A percentile compares a stretch with the other conserved stretches of the same genome.
Conservation (phyloP, 2,329 filamentous ascomycete genomes). For the Sporothrix humicola region DNA sequence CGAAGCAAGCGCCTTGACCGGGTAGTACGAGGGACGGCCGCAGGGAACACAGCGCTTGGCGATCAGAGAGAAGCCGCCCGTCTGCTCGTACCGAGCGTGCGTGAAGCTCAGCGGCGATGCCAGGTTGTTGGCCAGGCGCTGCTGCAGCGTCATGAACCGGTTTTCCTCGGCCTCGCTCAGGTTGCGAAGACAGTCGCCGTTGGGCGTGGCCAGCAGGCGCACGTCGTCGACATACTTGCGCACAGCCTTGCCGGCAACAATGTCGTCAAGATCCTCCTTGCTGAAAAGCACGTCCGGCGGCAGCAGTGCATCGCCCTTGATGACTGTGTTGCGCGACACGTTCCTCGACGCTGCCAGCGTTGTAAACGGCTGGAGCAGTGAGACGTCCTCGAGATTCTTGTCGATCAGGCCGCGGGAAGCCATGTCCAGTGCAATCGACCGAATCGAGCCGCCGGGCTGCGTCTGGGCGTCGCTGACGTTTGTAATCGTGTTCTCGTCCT, state of each 20-base stretch:
- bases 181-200: slow-evolving; percentile 77
- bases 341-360: slow-evolving; percentile 5
- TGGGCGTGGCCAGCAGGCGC: slow-evolving; percentile 74
- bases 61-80: slow-evolving; percentile 65
- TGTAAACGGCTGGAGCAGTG: slow-evolving; percentile 28
- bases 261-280: slow-evolving; percentile 60
- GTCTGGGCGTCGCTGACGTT: background rate
- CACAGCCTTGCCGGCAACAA: slow-evolving; percentile 63
- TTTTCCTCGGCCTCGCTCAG: slow-evolving; percentile 72
- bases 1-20: slow-evolving; percentile 46
- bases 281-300: slow-evolving; percentile 56
- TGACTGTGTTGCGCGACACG: background rate
- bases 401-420: slow-evolving; percentile 33
- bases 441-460: slow-evolving; percentile 23
- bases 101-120: slow-evolving; percentile 62
- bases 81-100: slow-evolving; percentile 60
- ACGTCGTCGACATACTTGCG: slow-evolving; percentile 68
- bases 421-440: slow-evolving; percentile 39
- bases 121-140: slow-evolving; percentile 56
- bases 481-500: background rate
- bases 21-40: slow-evolving; percentile 67
- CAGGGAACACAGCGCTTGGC: slow-evolving; percentile 70
- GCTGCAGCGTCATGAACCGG: slow-evolving; percentile 72
- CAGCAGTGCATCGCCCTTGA: slow-evolving; percentile 35
- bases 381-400: slow-evolving; percentile 13